Evolutionary conservation across 2,329 filamentous ascomycete species (phyloP).

Genomic region (Hymenoscyphus repandus): DNA sequence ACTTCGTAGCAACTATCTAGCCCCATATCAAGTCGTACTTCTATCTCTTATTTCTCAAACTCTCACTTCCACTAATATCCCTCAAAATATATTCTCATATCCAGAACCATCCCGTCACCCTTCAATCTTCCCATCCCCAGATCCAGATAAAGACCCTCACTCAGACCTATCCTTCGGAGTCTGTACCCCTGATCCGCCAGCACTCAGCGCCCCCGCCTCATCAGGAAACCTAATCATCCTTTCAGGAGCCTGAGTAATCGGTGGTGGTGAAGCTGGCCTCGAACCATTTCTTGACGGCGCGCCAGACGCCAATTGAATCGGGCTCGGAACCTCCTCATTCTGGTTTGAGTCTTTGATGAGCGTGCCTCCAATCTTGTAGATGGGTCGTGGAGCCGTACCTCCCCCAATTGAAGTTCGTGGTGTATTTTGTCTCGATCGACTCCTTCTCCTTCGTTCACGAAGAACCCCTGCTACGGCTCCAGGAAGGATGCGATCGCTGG

Average conservation of each 20-base stretch:
- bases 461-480: conserved; percentile 13
- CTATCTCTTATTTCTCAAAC: too few relatives aligned
- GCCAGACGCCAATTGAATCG: neutral
- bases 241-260: neutral
- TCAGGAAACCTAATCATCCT: neutral
- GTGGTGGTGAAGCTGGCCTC: neutral
- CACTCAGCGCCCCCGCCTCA: neutral
- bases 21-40: too few relatives aligned
- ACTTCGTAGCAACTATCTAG: too few relatives aligned
- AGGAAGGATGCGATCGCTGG: conserved; percentile 12
- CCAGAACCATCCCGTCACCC: too few relatives aligned
- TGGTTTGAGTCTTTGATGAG: conserved; percentile 16
- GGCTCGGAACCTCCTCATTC: neutral
- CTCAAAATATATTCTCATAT: too few relatives aligned
- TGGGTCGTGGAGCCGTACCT: conserved; percentile 19
- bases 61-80: too few relatives aligned
- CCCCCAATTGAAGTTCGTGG: conserved; percentile 9
- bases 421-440: conserved; percentile 12
- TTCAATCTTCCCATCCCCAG: neutral
- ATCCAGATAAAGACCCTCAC: neutral
- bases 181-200: too few relatives aligned
- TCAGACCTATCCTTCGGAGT: too few relatives aligned
- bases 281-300: neutral
- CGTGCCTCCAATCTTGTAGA: conserved; percentile 39
- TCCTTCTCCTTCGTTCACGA: conserved; percentile 14